Percentiles rank a stretch among this genome's conserved stretches.
phyloP scores from a whole-genome alignment of 352 stramenopile genomes.

The Blastocystis sp. region DNA sequence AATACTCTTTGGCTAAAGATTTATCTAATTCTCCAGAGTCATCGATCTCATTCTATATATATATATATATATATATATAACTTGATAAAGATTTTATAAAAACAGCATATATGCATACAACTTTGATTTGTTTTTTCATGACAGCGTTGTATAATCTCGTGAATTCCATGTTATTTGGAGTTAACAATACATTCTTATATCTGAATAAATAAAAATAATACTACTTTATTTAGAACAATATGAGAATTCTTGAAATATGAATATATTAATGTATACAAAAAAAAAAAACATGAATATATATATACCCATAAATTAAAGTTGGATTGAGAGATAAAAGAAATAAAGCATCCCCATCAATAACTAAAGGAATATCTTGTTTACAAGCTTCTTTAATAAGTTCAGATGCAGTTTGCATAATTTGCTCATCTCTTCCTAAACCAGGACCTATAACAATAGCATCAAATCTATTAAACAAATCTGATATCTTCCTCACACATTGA shows the following conservation, averaged over 20 bases:
- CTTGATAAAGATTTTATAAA: background rate
- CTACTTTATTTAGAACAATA: no score
- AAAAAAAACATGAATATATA: background rate
- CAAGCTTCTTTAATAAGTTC: constrained; percentile 54
- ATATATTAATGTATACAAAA: background rate
- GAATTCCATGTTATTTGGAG: constrained; percentile 68
- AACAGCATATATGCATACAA: background rate
- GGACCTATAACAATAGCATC: constrained; percentile 67
- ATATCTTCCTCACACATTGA: background rate
- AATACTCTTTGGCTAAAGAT: background rate
- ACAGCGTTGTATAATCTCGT: constrained; percentile 45
- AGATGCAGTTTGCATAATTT: constrained; percentile 55
- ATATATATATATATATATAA: background rate
- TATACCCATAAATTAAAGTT: background rate
- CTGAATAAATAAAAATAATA: constrained; percentile 41
- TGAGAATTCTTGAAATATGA: no score
- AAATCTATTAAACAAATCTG: constrained; percentile 21
- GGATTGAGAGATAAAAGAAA: constrained; percentile 59
- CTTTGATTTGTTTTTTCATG: background rate
- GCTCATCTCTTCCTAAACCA: constrained; percentile 65
- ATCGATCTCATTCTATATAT: no score
- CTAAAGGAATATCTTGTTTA: constrained; percentile 54
- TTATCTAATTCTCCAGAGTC: constrained; percentile 43
- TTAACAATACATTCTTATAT: constrained; percentile 64
- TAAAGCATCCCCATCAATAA: constrained; percentile 78